phyloP scores from a whole-genome alignment of 164 flowering plant species.

The Nymphaea colorata region DNA sequence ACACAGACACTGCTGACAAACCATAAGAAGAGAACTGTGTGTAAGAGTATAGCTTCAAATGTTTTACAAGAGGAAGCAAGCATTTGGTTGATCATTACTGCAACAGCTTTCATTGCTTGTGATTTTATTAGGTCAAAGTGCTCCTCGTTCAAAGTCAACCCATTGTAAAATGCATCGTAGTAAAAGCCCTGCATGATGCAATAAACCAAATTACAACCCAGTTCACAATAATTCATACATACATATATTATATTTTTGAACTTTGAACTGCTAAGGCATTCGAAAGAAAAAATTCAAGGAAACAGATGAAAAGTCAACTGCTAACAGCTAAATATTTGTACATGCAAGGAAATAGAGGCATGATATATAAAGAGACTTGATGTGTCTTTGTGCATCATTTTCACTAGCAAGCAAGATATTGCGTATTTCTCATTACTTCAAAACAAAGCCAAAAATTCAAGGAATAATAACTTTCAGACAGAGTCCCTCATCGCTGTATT shows the following conservation, averaged over 20 bases:
- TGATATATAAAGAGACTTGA: no score
- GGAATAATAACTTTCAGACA: no score
- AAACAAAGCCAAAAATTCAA: no score
- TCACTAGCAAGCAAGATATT: no score
- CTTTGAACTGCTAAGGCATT: background rate
- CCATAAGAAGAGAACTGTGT: no score
- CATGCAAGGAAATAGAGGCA: no score
- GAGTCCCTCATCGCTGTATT: background rate
- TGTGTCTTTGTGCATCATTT: no score
- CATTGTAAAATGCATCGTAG: constrained; percentile 93
- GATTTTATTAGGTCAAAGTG: constrained; percentile 64
- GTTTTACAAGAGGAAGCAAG: no score
- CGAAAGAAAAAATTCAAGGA: background rate
- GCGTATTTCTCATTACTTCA: no score
- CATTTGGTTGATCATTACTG: constrained; percentile 26
- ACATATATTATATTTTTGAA: background rate
- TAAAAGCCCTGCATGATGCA: constrained; percentile 67
- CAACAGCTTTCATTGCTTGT: constrained; percentile 62
- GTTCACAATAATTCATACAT: background rate
- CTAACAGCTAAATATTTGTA: no score
- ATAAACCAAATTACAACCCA: background rate
- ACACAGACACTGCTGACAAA: no score
- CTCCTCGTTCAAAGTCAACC: constrained; percentile 77
- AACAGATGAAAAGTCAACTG: background rate
- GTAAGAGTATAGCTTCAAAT: no score